A percentile compares a stretch with the other conserved stretches of the same genome.
These are phyloP conservation scores for Solanum corneliomulleri DNA, from an alignment of 257 asterid genomes.

Conservation along the genomic window DNA sequence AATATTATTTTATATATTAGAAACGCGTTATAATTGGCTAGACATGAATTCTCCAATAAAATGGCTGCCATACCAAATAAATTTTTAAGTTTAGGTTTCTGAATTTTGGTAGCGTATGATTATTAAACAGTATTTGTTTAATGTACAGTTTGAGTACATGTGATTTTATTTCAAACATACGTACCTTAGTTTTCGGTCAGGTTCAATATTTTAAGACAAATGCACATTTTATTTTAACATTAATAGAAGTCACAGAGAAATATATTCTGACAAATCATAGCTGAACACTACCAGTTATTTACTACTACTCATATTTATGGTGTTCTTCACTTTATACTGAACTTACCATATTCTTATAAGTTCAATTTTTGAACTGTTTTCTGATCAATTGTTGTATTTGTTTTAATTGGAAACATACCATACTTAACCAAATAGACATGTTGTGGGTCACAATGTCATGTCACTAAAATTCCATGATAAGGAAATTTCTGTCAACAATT, in stretches of 20 bases:
- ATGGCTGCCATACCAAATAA: neutral
- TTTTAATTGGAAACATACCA: neutral
- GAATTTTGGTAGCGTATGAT: neutral
- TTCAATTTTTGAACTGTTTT: neutral
- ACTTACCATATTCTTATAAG: neutral
- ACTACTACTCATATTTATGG: neutral
- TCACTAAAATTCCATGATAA: neutral
- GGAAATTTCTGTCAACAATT: neutral
- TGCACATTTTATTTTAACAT: too few species aligned
- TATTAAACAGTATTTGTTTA: neutral
- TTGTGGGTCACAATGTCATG: neutral
- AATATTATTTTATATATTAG: too few species aligned
- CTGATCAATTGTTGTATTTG: neutral
- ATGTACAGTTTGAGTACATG: neutral
- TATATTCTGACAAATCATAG: neutral
- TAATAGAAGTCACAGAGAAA: neutral
- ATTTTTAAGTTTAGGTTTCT: neutral
- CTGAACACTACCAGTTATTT: neutral
- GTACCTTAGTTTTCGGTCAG: neutral
- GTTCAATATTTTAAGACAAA: neutral
- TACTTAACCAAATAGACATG: neutral
- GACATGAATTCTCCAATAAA: constrained; percentile 1
- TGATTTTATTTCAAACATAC: neutral
- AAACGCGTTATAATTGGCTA: constrained; percentile 5
- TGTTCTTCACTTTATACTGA: neutral